Percentiles rank a stretch among this genome's conserved stretches.
These are phyloP conservation scores for Fusarium begoniae DNA, from an alignment of 2,329 filamentous ascomycete genomes.

Conservation along the genomic window DNA sequence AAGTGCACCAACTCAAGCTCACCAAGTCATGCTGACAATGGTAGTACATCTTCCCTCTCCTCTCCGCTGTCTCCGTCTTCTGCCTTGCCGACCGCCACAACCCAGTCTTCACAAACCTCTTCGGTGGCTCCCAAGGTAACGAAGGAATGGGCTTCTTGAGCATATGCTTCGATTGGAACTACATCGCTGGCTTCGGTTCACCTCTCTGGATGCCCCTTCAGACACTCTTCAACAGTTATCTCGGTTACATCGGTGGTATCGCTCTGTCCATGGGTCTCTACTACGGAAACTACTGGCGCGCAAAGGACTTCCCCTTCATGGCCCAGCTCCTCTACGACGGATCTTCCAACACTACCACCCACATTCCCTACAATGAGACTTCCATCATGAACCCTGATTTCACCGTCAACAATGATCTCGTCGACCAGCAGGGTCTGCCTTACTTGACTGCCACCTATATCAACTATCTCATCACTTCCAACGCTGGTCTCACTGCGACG, in stretches of 20 bases:
- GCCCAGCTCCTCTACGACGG: constrained; percentile 20
- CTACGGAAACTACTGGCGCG: constrained; percentile 26
- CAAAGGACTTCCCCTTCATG: constrained; percentile 28
- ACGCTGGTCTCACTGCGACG: constrained; percentile 19
- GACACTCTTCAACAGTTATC: constrained; percentile 50
- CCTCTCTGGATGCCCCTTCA: constrained; percentile 52
- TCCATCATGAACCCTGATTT: constrained; percentile 36
- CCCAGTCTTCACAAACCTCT: constrained; percentile 27
- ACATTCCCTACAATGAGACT: constrained; percentile 17
- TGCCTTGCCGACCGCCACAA: constrained; percentile 19
- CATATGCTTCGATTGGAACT: constrained; percentile 28
- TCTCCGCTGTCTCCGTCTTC: constrained; percentile 45
- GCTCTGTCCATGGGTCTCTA: constrained; percentile 46
- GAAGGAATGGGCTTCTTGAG: constrained; percentile 25
- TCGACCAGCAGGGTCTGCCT: constrained; percentile 14
- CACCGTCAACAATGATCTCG: background rate
- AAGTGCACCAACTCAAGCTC: background rate
- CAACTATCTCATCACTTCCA: constrained; percentile 27
- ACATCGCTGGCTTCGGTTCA: constrained; percentile 37
- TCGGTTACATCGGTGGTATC: constrained; percentile 51
- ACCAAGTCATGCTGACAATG: background rate
- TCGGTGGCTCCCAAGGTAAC: constrained; percentile 26
- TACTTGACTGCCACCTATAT: constrained; percentile 20
- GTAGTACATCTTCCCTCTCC: constrained; percentile 54
- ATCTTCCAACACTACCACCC: background rate